Base-by-base conservation (phyloP, 1,139 yeast species). In the Kurtzmaniella quercitrusa region DNA sequence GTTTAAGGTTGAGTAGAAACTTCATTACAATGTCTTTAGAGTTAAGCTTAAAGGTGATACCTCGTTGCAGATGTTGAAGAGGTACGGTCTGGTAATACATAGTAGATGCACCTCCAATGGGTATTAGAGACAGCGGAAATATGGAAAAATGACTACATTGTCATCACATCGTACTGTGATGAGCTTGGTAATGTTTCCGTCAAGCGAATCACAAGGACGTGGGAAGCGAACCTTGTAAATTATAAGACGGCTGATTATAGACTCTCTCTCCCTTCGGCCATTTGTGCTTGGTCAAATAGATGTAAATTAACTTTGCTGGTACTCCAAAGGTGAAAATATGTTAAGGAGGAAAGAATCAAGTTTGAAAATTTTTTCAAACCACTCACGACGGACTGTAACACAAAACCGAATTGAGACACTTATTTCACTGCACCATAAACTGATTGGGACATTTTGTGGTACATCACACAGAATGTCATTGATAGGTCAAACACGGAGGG, bases 261-360 rank as follows among this genome's bases (percentile, higher is more conserved):
- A 39, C 54, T 56, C 31, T 42, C 48, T 73, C 74, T 73, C 64
- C 77, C 68, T 72, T 73, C 71, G 65, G 78, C 78, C 77, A 73
- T 73, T 73, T 71, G 48, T 72, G 78, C 78, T 66, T 53, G 59
- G 64, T 74, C 67, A 65, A 70, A 72, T 56, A 56, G 68, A 56
- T 54, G 64, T 51, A 55, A 40, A 50, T 70, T 61, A 68, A 75
- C 63, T 55, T 70, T 55, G 78, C 78, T 73, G 78, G 78, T 73
- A 71, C 50, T 71, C 77, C 75, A 60, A 71, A 72, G 68, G 76
- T 65, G 59, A 55, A 51, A 59, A 56, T 59, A 59, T 66, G 66
- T 66, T 55, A 60, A 56, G 53, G 56, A 54, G 52, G 53, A 53
- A 49, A 50, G 51, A 51, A 44, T 47, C 48, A 45, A 46, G 12